Conservation (phyloP, 306 rosid genomes). For the Trifolium pratense region DNA sequence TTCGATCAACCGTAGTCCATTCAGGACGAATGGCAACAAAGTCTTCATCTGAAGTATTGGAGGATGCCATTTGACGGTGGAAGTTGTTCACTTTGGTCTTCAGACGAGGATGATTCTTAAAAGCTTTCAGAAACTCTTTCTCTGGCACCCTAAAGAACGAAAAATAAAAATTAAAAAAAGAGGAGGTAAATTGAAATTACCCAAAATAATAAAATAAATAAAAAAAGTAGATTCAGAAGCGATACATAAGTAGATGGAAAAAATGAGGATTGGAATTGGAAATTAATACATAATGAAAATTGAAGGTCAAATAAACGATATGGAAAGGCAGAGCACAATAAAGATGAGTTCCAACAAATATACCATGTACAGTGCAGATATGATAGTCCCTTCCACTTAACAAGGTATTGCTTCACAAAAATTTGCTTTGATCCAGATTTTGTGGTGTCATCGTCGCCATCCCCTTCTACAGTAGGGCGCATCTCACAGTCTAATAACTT, state of each 20-base stretch:
- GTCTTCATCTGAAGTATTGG: conserved; percentile 84
- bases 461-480: conserved; percentile 90
- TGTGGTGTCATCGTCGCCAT: conserved; percentile 72
- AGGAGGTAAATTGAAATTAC: conserved; percentile 42
- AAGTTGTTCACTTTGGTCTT: conserved; percentile 82
- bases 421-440: conserved; percentile 77
- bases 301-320: conserved; percentile 34
- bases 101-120: conserved; percentile 84
- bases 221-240: conserved; percentile 12
- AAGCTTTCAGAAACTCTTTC: conserved; percentile 94
- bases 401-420: conserved; percentile 95
- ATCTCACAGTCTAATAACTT: conserved; percentile 90
- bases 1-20: conserved; percentile 96
- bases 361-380: conserved; percentile 95
- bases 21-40: conserved; percentile 94
- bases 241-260: conserved; percentile 9
- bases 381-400: conserved; percentile 96
- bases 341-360: conserved; percentile 43
- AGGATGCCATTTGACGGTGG: conserved; percentile 75
- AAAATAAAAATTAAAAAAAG: conserved; percentile 3
- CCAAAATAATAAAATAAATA: conserved; percentile 27
- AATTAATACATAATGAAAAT: conserved; percentile 32
- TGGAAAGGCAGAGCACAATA: conserved; percentile 10
- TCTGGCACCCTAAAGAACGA: conserved; percentile 79
- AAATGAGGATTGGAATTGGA: conserved; percentile 21